These are phyloP conservation scores for Pseudopithomyces chartarum DNA, from an alignment of 2,329 filamentous ascomycete species.

Conservation along the genomic window DNA sequence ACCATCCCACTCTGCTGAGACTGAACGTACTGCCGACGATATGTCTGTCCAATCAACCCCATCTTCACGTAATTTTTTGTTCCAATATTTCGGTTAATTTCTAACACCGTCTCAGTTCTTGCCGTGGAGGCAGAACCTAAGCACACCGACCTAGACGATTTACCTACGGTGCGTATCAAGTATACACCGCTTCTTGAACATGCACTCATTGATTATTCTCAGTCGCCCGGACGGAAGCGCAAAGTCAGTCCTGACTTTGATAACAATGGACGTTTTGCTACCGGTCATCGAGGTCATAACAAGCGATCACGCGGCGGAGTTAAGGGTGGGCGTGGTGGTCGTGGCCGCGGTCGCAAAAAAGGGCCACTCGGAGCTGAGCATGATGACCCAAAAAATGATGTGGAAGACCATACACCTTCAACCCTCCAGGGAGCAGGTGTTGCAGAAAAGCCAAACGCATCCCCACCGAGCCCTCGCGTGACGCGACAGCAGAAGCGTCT, in stretches of 20 bases:
- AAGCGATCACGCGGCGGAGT: background rate
- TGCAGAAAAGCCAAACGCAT: background rate
- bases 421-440: background rate
- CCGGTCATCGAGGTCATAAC: background rate
- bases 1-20: background rate
- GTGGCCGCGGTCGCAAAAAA: background rate
- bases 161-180: background rate
- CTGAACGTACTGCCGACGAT: background rate
- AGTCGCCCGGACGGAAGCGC: background rate
- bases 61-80: background rate
- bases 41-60: background rate
- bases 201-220: background rate
- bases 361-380: background rate
- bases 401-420: background rate
- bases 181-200: background rate
- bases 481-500: conserved; percentile 1
- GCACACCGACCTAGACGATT: background rate
- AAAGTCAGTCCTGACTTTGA: background rate
- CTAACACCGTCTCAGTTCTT: background rate
- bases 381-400: background rate
- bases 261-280: background rate
- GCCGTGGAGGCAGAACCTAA: background rate
- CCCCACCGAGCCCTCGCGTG: background rate
- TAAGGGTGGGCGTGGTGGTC: background rate
- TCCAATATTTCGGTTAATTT: background rate